phyloP scores from a whole-genome alignment of 352 stramenopile species.

The Globisporangium barbulae region DNA sequence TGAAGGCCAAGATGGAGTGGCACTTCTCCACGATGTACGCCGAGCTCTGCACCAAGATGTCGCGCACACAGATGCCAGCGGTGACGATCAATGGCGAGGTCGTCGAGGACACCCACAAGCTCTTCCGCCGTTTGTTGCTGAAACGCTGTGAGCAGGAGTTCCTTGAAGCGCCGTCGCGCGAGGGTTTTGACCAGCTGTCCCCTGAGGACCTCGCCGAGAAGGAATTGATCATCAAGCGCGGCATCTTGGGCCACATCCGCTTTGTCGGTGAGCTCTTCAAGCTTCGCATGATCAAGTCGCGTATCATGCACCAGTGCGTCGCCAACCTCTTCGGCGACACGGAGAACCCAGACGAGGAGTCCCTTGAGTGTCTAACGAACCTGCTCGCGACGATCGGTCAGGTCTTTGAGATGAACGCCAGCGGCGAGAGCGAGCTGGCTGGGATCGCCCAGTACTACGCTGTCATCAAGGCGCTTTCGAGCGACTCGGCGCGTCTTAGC shows the following conservation, averaged over 20 bases:
- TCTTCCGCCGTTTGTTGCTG: conserved; percentile 94
- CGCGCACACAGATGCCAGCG: conserved; percentile 77
- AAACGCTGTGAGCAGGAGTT: conserved; percentile 94
- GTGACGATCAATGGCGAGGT: conserved; percentile 70
- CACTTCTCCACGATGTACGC: conserved; percentile 97
- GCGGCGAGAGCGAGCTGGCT: conserved; percentile 47
- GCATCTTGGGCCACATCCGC: conserved; percentile 90
- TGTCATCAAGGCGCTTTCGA: conserved; percentile 62
- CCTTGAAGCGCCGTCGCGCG: conserved; percentile 79
- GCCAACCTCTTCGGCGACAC: conserved; percentile 73
- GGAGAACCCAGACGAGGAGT: conserved; percentile 90
- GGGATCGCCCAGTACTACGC: conserved; percentile 71
- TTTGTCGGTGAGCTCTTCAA: conserved; percentile 98
- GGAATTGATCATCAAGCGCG: conserved; percentile 77
- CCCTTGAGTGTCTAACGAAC: conserved; percentile 94
- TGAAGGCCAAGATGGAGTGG: conserved; percentile 95
- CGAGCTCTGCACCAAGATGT: conserved; percentile 91
- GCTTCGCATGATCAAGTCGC: conserved; percentile 91
- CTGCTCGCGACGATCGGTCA: conserved; percentile 92
- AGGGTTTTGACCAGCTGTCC: conserved; percentile 52
- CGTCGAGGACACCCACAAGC: conserved; percentile 76
- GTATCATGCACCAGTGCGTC: conserved; percentile 94
- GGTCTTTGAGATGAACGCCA: conserved; percentile 69
- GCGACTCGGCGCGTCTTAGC: conserved; percentile 60
- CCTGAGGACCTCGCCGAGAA: conserved; percentile 65